Conservation (phyloP, 257 asterid species). For the Echium plantagineum region DNA sequence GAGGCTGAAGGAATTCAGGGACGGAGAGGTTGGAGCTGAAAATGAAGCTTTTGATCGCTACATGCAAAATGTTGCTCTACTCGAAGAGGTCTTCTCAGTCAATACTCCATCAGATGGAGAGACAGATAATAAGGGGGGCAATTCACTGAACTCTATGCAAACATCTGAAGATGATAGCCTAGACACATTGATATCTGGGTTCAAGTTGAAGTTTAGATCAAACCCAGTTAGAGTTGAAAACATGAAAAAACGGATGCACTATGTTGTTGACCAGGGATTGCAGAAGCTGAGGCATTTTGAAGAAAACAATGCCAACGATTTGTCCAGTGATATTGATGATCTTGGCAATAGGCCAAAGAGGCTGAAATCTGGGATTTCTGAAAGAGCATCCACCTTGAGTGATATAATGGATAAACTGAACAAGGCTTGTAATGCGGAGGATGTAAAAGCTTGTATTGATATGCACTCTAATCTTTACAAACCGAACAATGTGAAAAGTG, state of each 20-base stretch:
- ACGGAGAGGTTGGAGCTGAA: constrained; percentile 55
- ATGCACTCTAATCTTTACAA: constrained; percentile 37
- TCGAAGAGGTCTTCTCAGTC: constrained; percentile 69
- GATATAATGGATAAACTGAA: constrained; percentile 67
- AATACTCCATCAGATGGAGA: constrained; percentile 31
- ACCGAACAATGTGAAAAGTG: constrained; percentile 16
- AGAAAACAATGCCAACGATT: constrained; percentile 19
- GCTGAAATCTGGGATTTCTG: constrained; percentile 38
- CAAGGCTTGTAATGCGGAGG: constrained; percentile 71
- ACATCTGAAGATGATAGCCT: constrained; percentile 27
- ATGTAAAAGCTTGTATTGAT: constrained; percentile 54
- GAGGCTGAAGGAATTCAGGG: constrained; percentile 71
- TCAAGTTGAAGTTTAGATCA: constrained; percentile 60
- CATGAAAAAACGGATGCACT: constrained; percentile 60
- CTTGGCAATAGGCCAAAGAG: constrained; percentile 30
- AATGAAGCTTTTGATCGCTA: constrained; percentile 79
- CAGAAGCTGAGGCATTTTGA: constrained; percentile 40
- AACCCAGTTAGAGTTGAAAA: constrained; percentile 46
- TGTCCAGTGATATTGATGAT: constrained; percentile 38
- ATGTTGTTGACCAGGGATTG: constrained; percentile 63
- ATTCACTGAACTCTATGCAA: constrained; percentile 12
- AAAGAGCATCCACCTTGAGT: constrained; percentile 30
- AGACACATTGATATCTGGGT: constrained; percentile 23
- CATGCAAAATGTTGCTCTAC: constrained; percentile 48
- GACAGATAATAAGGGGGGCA: constrained; percentile 25